Evolutionary conservation across 1,139 yeast species (phyloP).

Genomic region (Saccharomyces hybrid): DNA sequence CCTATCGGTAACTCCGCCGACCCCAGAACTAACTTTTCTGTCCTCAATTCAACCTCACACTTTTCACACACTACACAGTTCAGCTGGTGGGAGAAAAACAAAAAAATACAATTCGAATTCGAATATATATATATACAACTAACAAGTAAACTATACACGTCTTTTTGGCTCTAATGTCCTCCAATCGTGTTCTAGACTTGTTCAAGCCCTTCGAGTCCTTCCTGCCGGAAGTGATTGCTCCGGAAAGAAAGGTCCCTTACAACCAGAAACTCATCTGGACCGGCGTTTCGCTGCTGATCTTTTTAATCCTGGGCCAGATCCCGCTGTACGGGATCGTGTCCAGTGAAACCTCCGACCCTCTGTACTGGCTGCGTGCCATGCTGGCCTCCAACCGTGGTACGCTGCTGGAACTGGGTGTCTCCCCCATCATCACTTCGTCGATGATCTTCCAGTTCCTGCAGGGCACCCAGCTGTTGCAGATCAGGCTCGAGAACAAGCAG

Average conservation of each 20-base stretch:
- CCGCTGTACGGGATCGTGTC: slow-evolving; percentile 95
- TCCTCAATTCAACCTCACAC: not conserved
- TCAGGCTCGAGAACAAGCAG: slow-evolving; percentile 76
- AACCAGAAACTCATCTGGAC: slow-evolving; percentile 97
- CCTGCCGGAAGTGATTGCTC: slow-evolving; percentile 93
- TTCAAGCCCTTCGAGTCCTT: slow-evolving; percentile 93
- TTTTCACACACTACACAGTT: not conserved
- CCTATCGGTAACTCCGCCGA: not conserved
- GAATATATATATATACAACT: no score
- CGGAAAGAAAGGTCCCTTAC: slow-evolving; percentile 89
- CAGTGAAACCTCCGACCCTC: slow-evolving; percentile 86
- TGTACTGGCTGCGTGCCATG: slow-evolving; percentile 98
- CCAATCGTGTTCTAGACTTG: slow-evolving; percentile 81
- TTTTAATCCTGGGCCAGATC: slow-evolving; percentile 93
- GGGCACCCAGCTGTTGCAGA: slow-evolving; percentile 83
- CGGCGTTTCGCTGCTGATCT: slow-evolving; percentile 85
- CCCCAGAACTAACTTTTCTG: not conserved
- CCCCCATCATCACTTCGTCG: slow-evolving; percentile 81
- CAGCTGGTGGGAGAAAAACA: not conserved
- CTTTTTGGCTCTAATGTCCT: not conserved
- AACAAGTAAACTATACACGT: no score
- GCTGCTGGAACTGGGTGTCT: slow-evolving; percentile 86
- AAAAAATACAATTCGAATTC: not conserved
- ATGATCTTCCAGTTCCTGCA: slow-evolving; percentile 97
- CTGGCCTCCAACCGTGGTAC: slow-evolving; percentile 97